phyloP scores from a whole-genome alignment of 164 flowering plant species.

The Umbilicus rupestris region DNA sequence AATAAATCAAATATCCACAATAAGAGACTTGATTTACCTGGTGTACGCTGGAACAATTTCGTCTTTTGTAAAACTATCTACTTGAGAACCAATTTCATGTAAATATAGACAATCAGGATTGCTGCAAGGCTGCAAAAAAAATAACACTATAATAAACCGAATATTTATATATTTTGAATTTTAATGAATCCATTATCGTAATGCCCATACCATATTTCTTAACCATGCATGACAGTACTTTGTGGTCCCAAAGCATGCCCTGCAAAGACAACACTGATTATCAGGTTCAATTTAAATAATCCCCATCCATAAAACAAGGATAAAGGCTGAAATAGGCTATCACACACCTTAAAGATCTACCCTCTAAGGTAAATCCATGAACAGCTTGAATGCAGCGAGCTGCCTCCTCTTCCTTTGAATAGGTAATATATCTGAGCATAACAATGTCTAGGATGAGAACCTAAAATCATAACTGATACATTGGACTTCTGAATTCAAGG shows the following conservation, averaged over 20 bases:
- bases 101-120: constrained; percentile 92
- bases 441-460: constrained; percentile 60
- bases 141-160: neutral
- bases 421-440: constrained; percentile 83
- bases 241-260: constrained; percentile 99
- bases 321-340: neutral
- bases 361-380: constrained; percentile 84
- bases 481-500: neutral
- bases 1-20: neutral
- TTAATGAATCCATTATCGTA: neutral
- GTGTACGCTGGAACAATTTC: constrained; percentile 79
- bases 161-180: neutral
- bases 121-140: constrained; percentile 61
- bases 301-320: neutral
- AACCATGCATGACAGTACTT: constrained; percentile 99
- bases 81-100: constrained; percentile 94
- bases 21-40: constrained; percentile 37
- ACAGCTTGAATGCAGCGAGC: constrained; percentile 89
- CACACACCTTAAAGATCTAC: constrained; percentile 67
- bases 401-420: constrained; percentile 92
- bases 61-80: constrained; percentile 94
- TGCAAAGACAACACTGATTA: constrained; percentile 20
- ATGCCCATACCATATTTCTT: constrained; percentile 64
- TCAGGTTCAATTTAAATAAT: neutral
- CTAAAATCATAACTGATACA: neutral